These are phyloP conservation scores for Albatrellus ellisii DNA, from an alignment of 768 basidiomycete species.

Conservation along the genomic window DNA sequence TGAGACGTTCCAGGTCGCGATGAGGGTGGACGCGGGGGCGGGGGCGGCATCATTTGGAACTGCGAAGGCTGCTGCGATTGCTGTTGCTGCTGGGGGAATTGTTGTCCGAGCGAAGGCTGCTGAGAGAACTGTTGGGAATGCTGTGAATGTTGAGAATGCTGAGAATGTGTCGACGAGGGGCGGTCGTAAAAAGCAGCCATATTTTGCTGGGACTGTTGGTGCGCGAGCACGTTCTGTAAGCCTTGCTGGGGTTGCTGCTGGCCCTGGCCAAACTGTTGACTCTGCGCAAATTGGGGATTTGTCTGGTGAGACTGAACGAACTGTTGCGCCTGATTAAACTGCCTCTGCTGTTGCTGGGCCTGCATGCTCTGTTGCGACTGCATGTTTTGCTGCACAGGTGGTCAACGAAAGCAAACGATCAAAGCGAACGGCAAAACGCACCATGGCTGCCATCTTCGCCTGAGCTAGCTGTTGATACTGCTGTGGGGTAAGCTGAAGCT, in stretches of 20 bases:
- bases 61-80: slow-evolving; percentile 1
- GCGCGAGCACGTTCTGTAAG: slow-evolving; percentile 9
- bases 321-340: slow-evolving; percentile 12
- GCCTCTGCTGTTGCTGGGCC: slow-evolving; percentile 15
- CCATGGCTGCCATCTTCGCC: no score
- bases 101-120: slow-evolving; percentile 10
- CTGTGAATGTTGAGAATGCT: slow-evolving; percentile 8
- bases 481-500: no score
- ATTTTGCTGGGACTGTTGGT: slow-evolving; percentile 10
- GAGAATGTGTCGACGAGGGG: slow-evolving; percentile 6
- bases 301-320: slow-evolving; percentile 12
- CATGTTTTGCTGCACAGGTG: slow-evolving; percentile 3
- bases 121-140: slow-evolving; percentile 1
- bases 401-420: not conserved
- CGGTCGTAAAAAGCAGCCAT: slow-evolving; percentile 12
- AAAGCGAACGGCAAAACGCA: not conserved
- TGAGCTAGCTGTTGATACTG: no score
- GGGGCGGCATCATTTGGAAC: slow-evolving; percentile 14
- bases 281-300: not conserved
- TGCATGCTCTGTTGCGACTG: slow-evolving; percentile 3
- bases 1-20: slow-evolving; percentile 13
- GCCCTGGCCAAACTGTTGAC: slow-evolving; percentile 10
- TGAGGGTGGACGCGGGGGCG: slow-evolving; percentile 13
- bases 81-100: slow-evolving; percentile 5
- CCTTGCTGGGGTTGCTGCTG: slow-evolving; percentile 13